Conservation (phyloP, 441 rosid genomes). For the Rhodomyrtus psidioides region DNA sequence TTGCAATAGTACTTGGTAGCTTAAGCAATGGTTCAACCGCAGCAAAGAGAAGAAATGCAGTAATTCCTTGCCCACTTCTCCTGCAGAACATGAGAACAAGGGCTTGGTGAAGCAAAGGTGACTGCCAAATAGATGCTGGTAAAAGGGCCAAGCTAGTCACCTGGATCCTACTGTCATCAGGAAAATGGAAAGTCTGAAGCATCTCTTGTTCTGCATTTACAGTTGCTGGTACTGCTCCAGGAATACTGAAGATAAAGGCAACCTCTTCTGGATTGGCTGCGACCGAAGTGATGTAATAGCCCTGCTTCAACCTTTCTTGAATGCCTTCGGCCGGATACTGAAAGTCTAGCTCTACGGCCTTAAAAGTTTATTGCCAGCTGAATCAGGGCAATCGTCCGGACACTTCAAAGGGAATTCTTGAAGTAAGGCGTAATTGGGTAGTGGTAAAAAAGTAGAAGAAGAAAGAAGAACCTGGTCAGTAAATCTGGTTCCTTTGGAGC, state of each 20-base stretch:
- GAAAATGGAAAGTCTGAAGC: constrained; percentile 2
- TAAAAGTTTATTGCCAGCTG: background rate
- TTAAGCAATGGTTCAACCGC: constrained; percentile 8
- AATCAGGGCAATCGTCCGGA: background rate
- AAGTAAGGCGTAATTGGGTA: background rate
- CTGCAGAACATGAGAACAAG: background rate
- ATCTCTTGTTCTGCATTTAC: constrained; percentile 2
- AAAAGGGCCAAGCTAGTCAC: background rate
- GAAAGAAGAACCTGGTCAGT: background rate
- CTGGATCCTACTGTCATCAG: constrained; percentile 1
- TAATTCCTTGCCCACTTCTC: constrained; percentile 15
- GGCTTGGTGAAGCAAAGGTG: background rate
- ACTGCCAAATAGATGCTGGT: background rate
- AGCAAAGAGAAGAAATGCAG: constrained; percentile 9
- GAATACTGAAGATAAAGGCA: constrained; percentile 10
- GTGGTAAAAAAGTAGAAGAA: background rate
- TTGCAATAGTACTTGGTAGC: background rate
- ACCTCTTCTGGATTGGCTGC: constrained; percentile 7
- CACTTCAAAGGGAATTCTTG: background rate
- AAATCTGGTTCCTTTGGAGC: constrained; percentile 1
- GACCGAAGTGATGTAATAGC: constrained; percentile 5
- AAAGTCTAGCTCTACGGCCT: constrained; percentile 13
- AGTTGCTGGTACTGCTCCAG: background rate
- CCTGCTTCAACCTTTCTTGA: constrained; percentile 5
- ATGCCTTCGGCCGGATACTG: constrained; percentile 16